Conservation (phyloP, 495 filamentous ascomycete species). For the Xeromyces bisporus region DNA sequence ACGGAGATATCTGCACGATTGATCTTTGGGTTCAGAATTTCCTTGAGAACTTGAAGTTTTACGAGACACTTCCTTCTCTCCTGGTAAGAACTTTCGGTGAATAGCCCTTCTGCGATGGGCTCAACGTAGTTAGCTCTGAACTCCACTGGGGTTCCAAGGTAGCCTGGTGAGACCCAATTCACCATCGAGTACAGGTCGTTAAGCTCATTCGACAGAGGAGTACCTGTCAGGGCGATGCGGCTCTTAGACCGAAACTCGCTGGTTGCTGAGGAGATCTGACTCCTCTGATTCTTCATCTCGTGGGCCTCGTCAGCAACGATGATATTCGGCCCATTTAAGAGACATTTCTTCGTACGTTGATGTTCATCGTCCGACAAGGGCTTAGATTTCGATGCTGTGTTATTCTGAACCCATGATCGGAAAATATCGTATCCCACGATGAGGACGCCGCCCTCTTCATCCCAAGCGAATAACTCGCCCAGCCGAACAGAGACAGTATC, state of each 20-base stretch:
- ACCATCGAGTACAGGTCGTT: constrained; percentile 73
- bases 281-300: constrained; percentile 44
- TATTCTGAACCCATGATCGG: constrained; percentile 25
- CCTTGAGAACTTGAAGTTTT: constrained; percentile 52
- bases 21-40: constrained; percentile 61
- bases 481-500: constrained; percentile 18
- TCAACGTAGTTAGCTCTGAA: constrained; percentile 53
- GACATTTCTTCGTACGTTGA: constrained; percentile 20
- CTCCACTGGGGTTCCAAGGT: constrained; percentile 45
- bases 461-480: constrained; percentile 38
- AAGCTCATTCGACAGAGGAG: constrained; percentile 69
- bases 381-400: constrained; percentile 6
- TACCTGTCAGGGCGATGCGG: constrained; percentile 77
- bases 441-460: constrained; percentile 49
- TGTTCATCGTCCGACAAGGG: constrained; percentile 20
- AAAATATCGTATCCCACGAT: constrained; percentile 61
- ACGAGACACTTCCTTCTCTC: constrained; percentile 29
- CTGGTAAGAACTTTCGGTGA: constrained; percentile 8
- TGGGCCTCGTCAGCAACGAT: constrained; percentile 88
- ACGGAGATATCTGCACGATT: constrained; percentile 53
- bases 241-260: constrained; percentile 44
- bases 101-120: constrained; percentile 58
- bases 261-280: constrained; percentile 35
- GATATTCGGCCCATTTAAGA: constrained; percentile 48
- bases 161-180: constrained; percentile 71